phyloP scores from a whole-genome alignment of 805 yeast genomes.

The Debaryomyces prosopidis region DNA sequence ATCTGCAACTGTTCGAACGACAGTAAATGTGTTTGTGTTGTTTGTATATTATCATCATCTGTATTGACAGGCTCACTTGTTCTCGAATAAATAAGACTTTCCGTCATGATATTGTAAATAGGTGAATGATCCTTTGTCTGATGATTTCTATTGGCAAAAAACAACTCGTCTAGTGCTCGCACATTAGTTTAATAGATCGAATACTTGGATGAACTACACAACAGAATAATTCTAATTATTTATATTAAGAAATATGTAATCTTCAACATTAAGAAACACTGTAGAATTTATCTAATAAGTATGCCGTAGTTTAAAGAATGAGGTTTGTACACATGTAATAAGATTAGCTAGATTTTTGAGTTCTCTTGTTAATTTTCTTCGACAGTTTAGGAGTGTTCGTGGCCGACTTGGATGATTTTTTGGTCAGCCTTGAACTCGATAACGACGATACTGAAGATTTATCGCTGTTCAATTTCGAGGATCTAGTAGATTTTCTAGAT shows the following conservation, averaged over 20 bases:
- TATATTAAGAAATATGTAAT: too few relatives aligned
- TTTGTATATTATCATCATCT: not conserved
- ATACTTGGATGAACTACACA: too few relatives aligned
- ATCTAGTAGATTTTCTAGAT: conserved; percentile 2
- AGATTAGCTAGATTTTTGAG: not conserved
- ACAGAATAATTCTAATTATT: too few relatives aligned
- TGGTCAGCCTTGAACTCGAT: not conserved
- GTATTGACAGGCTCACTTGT: not conserved
- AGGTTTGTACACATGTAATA: too few relatives aligned
- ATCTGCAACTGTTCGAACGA: conserved; percentile 23
- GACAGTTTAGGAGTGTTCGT: conserved; percentile 1
- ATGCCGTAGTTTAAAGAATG: too few relatives aligned
- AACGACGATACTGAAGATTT: not conserved
- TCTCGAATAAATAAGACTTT: not conserved
- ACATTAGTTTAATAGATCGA: too few relatives aligned
- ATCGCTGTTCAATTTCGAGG: not conserved
- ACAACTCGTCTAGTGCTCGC: too few relatives aligned
- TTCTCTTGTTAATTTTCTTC: conserved; percentile 4
- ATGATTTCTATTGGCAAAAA: too few relatives aligned
- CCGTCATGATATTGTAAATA: too few relatives aligned
- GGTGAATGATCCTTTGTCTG: too few relatives aligned
- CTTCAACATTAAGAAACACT: too few relatives aligned
- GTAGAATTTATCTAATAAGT: conserved; percentile 5
- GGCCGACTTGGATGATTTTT: conserved; percentile 10
- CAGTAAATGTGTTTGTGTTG: not conserved